Evolutionary conservation across 73 alveolate genomes (phyloP).

Genomic region (Effrenium voratum): DNA sequence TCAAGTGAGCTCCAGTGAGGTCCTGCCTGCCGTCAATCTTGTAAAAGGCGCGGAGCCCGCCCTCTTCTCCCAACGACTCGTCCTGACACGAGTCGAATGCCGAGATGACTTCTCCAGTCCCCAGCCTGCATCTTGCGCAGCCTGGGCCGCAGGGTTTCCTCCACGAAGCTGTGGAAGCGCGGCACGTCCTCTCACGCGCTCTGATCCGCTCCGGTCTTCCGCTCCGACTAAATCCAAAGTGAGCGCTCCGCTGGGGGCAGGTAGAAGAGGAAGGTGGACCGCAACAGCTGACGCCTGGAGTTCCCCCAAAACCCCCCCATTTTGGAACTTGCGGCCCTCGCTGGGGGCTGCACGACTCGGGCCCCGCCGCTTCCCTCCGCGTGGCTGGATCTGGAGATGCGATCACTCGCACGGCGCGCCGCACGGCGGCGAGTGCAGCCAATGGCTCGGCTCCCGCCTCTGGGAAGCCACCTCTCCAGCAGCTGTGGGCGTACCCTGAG

Average conservation of each 20-base stretch:
- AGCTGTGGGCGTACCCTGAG: slow-evolving; percentile 50
- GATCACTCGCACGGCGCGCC: no score
- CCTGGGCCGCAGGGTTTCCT: background rate
- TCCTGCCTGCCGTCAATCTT: background rate
- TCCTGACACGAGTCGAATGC: background rate
- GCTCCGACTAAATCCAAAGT: no score
- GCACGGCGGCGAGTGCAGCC: no score
- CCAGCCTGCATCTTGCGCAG: background rate
- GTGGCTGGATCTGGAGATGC: background rate
- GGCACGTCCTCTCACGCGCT: no score
- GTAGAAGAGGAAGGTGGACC: slow-evolving; percentile 59
- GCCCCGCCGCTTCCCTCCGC: slow-evolving; percentile 6
- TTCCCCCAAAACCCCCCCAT: no score
- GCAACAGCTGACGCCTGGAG: slow-evolving; percentile 33
- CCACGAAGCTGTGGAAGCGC: no score
- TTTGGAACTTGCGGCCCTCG: background rate
- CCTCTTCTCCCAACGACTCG: background rate
- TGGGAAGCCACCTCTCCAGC: slow-evolving; percentile 45
- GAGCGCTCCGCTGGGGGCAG: slow-evolving; percentile 1
- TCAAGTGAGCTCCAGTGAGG: no score
- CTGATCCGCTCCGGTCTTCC: no score
- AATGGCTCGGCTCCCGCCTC: slow-evolving; percentile 21
- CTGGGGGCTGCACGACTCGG: background rate
- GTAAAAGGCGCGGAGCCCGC: slow-evolving; percentile 19
- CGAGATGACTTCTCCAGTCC: background rate